Evolutionary conservation across 75 land plant species (phyloP).

Genomic region (Isoetes taiwanensis): DNA sequence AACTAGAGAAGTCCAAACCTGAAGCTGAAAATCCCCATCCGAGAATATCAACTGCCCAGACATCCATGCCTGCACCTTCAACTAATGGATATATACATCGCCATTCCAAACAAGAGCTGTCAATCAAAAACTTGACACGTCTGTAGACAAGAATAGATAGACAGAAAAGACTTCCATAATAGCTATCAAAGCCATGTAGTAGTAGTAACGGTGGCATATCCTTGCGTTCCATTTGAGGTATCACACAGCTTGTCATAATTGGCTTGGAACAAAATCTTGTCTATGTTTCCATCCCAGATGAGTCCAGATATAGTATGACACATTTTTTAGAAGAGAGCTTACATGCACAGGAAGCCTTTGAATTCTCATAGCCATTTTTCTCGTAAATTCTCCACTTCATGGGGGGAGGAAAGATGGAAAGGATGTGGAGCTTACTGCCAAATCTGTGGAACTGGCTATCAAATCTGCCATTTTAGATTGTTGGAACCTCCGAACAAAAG

Average conservation of each 20-base stretch:
- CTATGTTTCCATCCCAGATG: slow-evolving; percentile 20
- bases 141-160: not conserved
- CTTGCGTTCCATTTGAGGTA: slow-evolving; percentile 25
- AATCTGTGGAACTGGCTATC: too few species aligned
- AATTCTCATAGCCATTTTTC: slow-evolving; percentile 56
- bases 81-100: slow-evolving; percentile 63
- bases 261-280: slow-evolving; percentile 25
- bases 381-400: slow-evolving; percentile 36
- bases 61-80: slow-evolving; percentile 64
- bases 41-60: slow-evolving; percentile 89
- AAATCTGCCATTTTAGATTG: too few species aligned
- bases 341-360: slow-evolving; percentile 64
- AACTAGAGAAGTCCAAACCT: slow-evolving; percentile 45
- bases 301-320: not conserved
- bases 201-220: slow-evolving; percentile 50
- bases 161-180: not conserved
- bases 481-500: too few species aligned
- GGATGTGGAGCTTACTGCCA: too few species aligned
- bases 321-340: too few species aligned
- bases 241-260: slow-evolving; percentile 88
- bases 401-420: slow-evolving; percentile 69
- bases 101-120: slow-evolving; percentile 96
- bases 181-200: slow-evolving; percentile 97
- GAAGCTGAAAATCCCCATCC: slow-evolving; percentile 93
- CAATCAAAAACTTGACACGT: too few species aligned